phyloP scores from a whole-genome alignment of 2,329 filamentous ascomycete genomes.

The Zalaria sp. region DNA sequence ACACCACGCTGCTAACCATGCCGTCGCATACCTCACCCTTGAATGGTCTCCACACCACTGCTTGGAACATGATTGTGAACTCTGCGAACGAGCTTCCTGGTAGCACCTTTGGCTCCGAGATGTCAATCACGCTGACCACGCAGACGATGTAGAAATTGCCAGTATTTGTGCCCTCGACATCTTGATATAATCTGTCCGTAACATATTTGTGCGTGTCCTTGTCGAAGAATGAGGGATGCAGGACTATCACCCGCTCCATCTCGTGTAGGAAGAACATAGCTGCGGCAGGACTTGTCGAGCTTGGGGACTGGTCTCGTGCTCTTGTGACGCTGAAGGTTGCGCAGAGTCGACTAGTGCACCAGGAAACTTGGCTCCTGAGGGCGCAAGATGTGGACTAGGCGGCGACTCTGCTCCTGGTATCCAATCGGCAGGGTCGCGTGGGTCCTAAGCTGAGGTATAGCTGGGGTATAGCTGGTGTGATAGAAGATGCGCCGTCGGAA shows the following conservation, averaged over 20 bases:
- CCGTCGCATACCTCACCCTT: conserved; percentile 97
- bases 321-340: no score
- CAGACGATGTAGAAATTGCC: conserved; percentile 96
- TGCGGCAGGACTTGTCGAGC: background rate
- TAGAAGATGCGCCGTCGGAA: no score
- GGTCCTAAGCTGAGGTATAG: no score
- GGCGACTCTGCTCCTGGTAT: no score
- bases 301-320: background rate
- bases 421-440: no score
- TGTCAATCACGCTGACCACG: conserved; percentile 92
- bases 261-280: conserved; percentile 97
- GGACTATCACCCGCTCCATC: conserved; percentile 82
- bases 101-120: conserved; percentile 73
- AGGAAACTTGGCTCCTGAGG: conserved; percentile 1
- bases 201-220: conserved; percentile 87
- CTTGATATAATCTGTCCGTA: conserved; percentile 73
- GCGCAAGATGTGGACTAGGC: no score
- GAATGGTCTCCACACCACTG: conserved; percentile 95
- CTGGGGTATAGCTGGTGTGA: no score
- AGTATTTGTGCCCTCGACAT: conserved; percentile 90
- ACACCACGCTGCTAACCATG: conserved; percentile 80
- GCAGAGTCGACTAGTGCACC: background rate
- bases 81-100: conserved; percentile 85
- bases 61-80: conserved; percentile 88
- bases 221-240: conserved; percentile 95